Conservation (phyloP, 495 filamentous ascomycete species). For the Penicillium cinerascens region DNA sequence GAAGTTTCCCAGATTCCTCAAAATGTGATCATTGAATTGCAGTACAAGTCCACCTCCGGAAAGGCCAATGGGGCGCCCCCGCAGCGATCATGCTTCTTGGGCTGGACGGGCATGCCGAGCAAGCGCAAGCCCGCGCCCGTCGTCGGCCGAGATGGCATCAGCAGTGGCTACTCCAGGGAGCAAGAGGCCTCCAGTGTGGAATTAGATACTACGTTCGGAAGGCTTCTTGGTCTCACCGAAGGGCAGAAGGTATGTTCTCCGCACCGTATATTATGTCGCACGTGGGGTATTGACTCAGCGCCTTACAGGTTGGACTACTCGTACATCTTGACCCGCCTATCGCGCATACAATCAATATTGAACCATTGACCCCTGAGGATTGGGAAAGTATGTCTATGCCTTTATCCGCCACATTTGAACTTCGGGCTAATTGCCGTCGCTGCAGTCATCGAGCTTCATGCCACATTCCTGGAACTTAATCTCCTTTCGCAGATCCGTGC, state of each 20-base stretch:
- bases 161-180: slow-evolving; percentile 56
- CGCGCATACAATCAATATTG: slow-evolving; percentile 90
- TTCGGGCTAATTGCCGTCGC: slow-evolving; percentile 8
- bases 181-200: slow-evolving; percentile 76
- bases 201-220: slow-evolving; percentile 85
- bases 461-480: slow-evolving; percentile 90
- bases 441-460: slow-evolving; percentile 89
- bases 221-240: slow-evolving; percentile 72
- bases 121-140: slow-evolving; percentile 72
- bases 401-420: background rate
- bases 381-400: slow-evolving; percentile 68
- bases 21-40: slow-evolving; percentile 92
- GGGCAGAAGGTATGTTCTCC: slow-evolving; percentile 70
- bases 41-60: slow-evolving; percentile 49
- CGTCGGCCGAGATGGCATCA: slow-evolving; percentile 68
- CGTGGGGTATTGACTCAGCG: slow-evolving; percentile 29
- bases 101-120: slow-evolving; percentile 97
- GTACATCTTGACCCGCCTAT: slow-evolving; percentile 88
- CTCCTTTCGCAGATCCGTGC: slow-evolving; percentile 90
- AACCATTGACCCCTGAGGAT: slow-evolving; percentile 88
- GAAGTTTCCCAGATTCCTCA: slow-evolving; percentile 64
- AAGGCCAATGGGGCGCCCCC: slow-evolving; percentile 43
- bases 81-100: slow-evolving; percentile 73
- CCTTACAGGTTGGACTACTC: slow-evolving; percentile 53
- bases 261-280: slow-evolving; percentile 1